A percentile compares a stretch with the other conserved stretches of the same genome.
These are phyloP conservation scores for Pythium coloratum DNA, from an alignment of 352 stramenopile genomes.

Conservation along the genomic window DNA sequence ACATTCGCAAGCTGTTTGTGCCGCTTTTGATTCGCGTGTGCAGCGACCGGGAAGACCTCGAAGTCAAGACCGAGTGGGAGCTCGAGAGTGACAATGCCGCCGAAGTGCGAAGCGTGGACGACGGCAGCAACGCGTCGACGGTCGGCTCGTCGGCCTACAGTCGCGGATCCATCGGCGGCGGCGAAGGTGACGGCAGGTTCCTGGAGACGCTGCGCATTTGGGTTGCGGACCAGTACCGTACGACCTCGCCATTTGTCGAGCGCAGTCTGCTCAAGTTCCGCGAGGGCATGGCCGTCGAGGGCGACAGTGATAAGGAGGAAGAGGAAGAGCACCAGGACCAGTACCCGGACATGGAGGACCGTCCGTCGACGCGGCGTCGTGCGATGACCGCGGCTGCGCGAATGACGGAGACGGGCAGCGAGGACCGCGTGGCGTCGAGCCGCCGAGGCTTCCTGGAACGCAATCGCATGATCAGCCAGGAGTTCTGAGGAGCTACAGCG, in stretches of 20 bases:
- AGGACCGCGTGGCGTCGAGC: conserved; percentile 34
- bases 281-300: conserved; percentile 56
- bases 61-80: conserved; percentile 87
- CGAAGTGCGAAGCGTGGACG: conserved; percentile 58
- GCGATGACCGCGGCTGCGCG: conserved; percentile 22
- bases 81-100: conserved; percentile 73
- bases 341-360: conserved; percentile 18
- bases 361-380: conserved; percentile 17
- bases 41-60: conserved; percentile 77
- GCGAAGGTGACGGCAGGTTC: conserved; percentile 68
- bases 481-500: conserved; percentile 38
- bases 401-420: conserved; percentile 19
- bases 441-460: conserved; percentile 50
- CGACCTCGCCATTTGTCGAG: conserved; percentile 85
- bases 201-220: conserved; percentile 84
- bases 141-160: background rate
- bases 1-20: conserved; percentile 82
- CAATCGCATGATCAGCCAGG: conserved; percentile 54
- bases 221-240: conserved; percentile 84
- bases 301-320: conserved; percentile 33
- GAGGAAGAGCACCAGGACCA: conserved; percentile 22
- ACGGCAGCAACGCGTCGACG: conserved; percentile 6
- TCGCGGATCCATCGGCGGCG: conserved; percentile 38
- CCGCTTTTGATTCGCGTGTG: conserved; percentile 74
- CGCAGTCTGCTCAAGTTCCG: conserved; percentile 80